Evolutionary conservation across 805 yeast genomes (phyloP).

Genomic region (Saturnispora dispora): DNA sequence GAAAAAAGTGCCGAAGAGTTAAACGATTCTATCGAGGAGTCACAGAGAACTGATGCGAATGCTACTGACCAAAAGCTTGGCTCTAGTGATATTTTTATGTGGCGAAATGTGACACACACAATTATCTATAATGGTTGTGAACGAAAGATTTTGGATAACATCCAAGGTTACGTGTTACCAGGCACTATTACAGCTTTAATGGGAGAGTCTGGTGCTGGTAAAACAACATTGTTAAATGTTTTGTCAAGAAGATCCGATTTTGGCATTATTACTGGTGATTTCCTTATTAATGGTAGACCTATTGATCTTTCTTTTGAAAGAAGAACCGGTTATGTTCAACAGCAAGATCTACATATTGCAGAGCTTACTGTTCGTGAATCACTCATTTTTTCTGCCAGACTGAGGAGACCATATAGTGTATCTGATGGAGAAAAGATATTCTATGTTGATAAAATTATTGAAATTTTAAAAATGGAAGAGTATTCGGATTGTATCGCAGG

Average conservation of each 20-base stretch:
- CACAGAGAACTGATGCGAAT: background rate
- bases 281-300: constrained; percentile 44
- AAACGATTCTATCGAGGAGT: constrained; percentile 3
- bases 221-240: constrained; percentile 47
- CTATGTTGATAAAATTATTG: constrained; percentile 35
- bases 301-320: constrained; percentile 42
- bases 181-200: constrained; percentile 51
- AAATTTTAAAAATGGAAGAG: constrained; percentile 32
- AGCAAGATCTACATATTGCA: constrained; percentile 44
- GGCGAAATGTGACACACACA: constrained; percentile 54
- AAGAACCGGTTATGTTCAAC: constrained; percentile 49
- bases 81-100: constrained; percentile 43
- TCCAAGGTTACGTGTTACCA: constrained; percentile 40
- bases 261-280: constrained; percentile 49
- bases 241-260: constrained; percentile 42
- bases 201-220: constrained; percentile 63
- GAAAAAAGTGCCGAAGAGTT: background rate
- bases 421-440: constrained; percentile 35
- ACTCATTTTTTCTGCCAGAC: constrained; percentile 38
- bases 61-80: constrained; percentile 23
- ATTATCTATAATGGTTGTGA: constrained; percentile 39
- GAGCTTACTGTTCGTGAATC: constrained; percentile 45
- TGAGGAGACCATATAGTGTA: constrained; percentile 35
- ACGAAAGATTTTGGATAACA: constrained; percentile 34
- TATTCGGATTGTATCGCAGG: constrained; percentile 47